phyloP scores from a whole-genome alignment of 2,329 filamentous ascomycete genomes.

The Ramularia collo-cygni region DNA sequence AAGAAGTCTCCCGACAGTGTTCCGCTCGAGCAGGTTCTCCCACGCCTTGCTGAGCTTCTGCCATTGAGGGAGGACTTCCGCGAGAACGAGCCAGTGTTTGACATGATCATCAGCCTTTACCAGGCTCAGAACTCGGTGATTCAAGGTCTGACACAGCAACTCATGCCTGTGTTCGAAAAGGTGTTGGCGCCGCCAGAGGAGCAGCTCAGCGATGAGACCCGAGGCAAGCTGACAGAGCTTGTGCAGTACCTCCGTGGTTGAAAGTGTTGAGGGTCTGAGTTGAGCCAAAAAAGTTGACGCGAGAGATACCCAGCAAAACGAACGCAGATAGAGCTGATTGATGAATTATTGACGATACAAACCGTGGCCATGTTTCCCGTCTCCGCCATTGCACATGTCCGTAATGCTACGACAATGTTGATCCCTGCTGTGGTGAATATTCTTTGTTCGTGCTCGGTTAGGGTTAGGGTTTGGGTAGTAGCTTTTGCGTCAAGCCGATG shows the following conservation, averaged over 20 bases:
- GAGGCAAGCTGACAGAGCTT: slow-evolving; percentile 58
- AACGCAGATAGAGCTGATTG: too few species aligned
- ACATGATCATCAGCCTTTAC: slow-evolving; percentile 83
- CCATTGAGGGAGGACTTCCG: slow-evolving; percentile 91
- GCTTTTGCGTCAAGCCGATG: too few species aligned
- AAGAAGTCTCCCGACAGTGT: slow-evolving; percentile 76
- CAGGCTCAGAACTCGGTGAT: slow-evolving; percentile 62
- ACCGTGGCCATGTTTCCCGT: too few species aligned
- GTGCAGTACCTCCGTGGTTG: slow-evolving; percentile 40
- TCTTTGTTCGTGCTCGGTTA: too few species aligned
- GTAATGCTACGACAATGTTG: too few species aligned
- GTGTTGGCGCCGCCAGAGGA: slow-evolving; percentile 66
- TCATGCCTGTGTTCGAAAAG: slow-evolving; percentile 65
- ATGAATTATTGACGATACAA: too few species aligned
- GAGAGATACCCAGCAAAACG: too few species aligned
- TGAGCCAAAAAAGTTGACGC: not conserved
- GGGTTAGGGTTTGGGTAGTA: too few species aligned
- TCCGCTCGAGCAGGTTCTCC: slow-evolving; percentile 74
- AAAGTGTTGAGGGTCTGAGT: not conserved
- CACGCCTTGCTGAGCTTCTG: slow-evolving; percentile 68
- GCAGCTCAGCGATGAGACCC: slow-evolving; percentile 67
- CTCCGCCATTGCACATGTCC: too few species aligned
- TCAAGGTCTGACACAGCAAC: slow-evolving; percentile 60
- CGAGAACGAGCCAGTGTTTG: slow-evolving; percentile 90
- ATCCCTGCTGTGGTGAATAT: too few species aligned